phyloP scores from a whole-genome alignment of 2,329 filamentous ascomycete species.

The Microcyclosporella mali region DNA sequence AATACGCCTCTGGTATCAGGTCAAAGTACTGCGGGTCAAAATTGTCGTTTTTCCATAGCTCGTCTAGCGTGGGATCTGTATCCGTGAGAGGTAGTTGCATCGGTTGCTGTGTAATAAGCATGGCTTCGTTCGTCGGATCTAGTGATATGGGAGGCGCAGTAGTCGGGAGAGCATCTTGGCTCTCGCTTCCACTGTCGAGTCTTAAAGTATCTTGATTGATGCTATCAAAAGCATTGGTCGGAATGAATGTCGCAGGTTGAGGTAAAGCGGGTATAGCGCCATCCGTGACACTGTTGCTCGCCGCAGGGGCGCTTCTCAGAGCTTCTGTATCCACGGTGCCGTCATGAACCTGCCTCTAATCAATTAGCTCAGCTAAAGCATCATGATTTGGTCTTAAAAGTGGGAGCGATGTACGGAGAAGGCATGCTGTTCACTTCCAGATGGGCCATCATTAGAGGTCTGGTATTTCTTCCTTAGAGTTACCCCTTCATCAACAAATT shows the following conservation, averaged over 20 bases:
- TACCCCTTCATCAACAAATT: constrained; percentile 32
- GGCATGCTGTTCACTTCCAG: constrained; percentile 9
- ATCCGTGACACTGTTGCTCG: too few species aligned
- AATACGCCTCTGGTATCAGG: constrained; percentile 27
- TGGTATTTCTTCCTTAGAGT: constrained; percentile 29
- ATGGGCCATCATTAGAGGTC: constrained; percentile 8
- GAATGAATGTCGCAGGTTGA: not conserved
- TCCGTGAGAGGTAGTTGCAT: constrained; percentile 14
- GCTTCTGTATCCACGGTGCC: not conserved
- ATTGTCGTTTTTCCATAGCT: constrained; percentile 19
- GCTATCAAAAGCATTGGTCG: not conserved
- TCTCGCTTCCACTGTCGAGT: not conserved
- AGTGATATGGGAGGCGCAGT: constrained; percentile 1
- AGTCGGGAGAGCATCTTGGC: not conserved
- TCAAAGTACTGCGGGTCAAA: constrained; percentile 31
- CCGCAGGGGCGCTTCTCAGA: not conserved
- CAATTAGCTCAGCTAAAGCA: not conserved
- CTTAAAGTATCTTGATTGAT: not conserved
- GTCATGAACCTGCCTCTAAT: not conserved
- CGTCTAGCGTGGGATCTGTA: constrained; percentile 14
- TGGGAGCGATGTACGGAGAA: not conserved
- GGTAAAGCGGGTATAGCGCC: not conserved
- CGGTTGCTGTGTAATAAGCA: constrained; percentile 11
- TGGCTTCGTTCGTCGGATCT: constrained; percentile 11
- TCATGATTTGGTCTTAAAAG: not conserved